phyloP scores from a whole-genome alignment of 768 basidiomycete species.

The Exidia glandulosa region DNA sequence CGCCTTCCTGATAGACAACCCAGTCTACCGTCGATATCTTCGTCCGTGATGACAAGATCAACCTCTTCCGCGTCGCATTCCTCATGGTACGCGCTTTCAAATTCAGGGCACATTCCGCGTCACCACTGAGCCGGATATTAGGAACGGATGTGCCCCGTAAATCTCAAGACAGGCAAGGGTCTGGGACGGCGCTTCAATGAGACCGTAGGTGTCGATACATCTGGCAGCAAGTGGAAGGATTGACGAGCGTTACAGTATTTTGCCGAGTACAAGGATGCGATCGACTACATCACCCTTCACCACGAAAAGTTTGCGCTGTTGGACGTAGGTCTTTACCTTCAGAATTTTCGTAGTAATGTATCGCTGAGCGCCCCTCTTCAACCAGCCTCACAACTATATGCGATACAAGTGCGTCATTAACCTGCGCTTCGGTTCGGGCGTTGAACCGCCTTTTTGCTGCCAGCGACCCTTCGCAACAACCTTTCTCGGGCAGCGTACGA shows the following conservation, averaged over 20 bases:
- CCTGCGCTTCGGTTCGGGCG: not conserved
- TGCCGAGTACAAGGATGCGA: constrained; percentile 29
- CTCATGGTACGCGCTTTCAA: constrained; percentile 20
- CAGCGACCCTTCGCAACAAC: constrained; percentile 34
- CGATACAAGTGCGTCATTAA: constrained; percentile 29
- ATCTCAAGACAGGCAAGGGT: constrained; percentile 24
- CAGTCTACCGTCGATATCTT: constrained; percentile 36
- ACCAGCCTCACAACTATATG: constrained; percentile 18
- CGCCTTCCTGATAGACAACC: not conserved
- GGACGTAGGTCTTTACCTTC: constrained; percentile 13
- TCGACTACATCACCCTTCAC: constrained; percentile 30
- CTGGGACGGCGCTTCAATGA: constrained; percentile 34
- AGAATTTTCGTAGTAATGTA: constrained; percentile 6
- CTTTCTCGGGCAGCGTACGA: constrained; percentile 32
- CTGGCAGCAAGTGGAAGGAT: too few relatives aligned
- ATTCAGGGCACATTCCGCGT: too few relatives aligned
- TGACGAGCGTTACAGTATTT: constrained; percentile 38
- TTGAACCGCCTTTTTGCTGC: not conserved
- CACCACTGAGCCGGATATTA: not conserved
- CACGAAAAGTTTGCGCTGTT: constrained; percentile 34
- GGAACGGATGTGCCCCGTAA: constrained; percentile 25
- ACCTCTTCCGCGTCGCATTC: constrained; percentile 39
- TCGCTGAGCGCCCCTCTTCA: constrained; percentile 28
- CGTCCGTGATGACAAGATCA: constrained; percentile 37
- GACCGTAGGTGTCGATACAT: constrained; percentile 18